These are phyloP conservation scores for Metschnikowia baotianmanensis DNA, from an alignment of 805 yeast species.

Conservation along the genomic window DNA sequence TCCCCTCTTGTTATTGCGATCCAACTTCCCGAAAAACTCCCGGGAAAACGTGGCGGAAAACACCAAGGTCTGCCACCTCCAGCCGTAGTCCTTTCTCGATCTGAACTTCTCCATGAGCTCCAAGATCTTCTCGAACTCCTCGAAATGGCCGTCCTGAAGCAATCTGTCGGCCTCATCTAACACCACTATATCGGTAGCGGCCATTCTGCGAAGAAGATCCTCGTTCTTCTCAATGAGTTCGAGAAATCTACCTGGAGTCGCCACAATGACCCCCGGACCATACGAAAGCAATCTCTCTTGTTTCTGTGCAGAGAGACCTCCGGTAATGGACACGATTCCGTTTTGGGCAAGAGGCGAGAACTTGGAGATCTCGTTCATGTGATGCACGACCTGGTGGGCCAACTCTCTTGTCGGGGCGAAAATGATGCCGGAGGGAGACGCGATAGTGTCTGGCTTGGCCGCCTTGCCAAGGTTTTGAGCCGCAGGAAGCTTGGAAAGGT, in stretches of 20 bases:
- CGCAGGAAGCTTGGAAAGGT: constrained; percentile 25
- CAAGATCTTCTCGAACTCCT: constrained; percentile 80
- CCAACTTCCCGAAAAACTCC: constrained; percentile 76
- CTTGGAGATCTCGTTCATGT: constrained; percentile 56
- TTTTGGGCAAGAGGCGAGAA: constrained; percentile 50
- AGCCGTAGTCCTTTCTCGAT: constrained; percentile 34
- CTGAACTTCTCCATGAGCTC: constrained; percentile 57
- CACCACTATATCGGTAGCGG: constrained; percentile 53
- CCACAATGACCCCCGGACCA: constrained; percentile 80
- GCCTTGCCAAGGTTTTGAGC: background rate
- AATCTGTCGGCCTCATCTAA: constrained; percentile 96
- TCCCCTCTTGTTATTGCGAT: constrained; percentile 26
- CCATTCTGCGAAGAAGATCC: constrained; percentile 39
- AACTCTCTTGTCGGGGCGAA: constrained; percentile 96
- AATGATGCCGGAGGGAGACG: constrained; percentile 65
- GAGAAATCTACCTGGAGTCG: constrained; percentile 92
- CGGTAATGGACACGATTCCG: constrained; percentile 78
- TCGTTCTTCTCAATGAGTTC: constrained; percentile 71
- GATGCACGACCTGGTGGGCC: constrained; percentile 89
- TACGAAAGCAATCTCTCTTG: constrained; percentile 77
- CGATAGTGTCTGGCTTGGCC: background rate
- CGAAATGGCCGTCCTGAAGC: constrained; percentile 94
- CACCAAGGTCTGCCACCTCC: constrained; percentile 81
- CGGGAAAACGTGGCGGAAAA: constrained; percentile 92
- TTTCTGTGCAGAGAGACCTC: constrained; percentile 92